These are phyloP conservation scores for Backusella psychrophila DNA, from an alignment of 192 early-diverging fungal species.

Conservation along the genomic window DNA sequence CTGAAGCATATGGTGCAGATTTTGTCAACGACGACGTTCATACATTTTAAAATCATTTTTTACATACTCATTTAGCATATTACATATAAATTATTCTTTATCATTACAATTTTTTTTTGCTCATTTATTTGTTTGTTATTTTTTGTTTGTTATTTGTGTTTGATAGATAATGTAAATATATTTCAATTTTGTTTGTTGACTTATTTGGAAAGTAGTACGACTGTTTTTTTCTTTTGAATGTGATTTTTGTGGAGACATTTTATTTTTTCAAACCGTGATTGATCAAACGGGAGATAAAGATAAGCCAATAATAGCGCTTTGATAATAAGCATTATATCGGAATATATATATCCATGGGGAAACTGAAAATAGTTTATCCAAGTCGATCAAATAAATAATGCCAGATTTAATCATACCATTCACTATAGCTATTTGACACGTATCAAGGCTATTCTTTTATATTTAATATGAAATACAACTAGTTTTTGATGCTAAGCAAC, in stretches of 20 bases:
- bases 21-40: not conserved
- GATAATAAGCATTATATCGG: not conserved
- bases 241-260: not conserved
- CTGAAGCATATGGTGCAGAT: slow-evolving; percentile 8
- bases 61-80: not conserved
- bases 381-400: not conserved
- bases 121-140: not conserved
- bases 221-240: not conserved
- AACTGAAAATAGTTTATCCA: not conserved
- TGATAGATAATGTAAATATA: not conserved
- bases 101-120: not conserved
- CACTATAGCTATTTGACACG: not conserved
- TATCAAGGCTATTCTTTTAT: too few species aligned
- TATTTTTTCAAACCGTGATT: not conserved
- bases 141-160: not conserved
- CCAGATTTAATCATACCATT: not conserved
- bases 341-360: not conserved
- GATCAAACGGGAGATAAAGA: not conserved
- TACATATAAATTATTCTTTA: not conserved
- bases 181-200: not conserved
- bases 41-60: not conserved
- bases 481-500: not conserved
- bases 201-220: not conserved
- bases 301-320: not conserved
- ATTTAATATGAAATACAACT: not conserved